Evolutionary conservation across 139 green algal genomes (phyloP).

Genomic region (Spirogloea muscicola): DNA sequence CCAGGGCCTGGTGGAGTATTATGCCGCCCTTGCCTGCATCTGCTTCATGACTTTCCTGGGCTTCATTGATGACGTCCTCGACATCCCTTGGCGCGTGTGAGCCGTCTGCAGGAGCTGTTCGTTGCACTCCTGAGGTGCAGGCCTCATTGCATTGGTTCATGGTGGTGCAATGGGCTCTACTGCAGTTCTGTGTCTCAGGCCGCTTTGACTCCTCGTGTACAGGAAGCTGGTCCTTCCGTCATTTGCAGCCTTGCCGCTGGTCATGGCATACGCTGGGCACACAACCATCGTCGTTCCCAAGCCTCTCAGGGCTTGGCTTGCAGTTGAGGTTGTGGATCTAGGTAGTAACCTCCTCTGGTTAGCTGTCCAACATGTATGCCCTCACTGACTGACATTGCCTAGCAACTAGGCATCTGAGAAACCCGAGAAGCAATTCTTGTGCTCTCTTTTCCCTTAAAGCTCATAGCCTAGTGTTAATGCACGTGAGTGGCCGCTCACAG

Average conservation of each 20-base stretch:
- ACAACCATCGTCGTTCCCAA: constrained; percentile 73
- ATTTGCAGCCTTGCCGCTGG: constrained; percentile 82
- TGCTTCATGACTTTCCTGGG: constrained; percentile 98
- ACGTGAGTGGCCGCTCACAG: too few relatives aligned
- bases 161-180: not conserved
- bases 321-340: not conserved
- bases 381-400: too few relatives aligned
- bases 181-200: not conserved
- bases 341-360: too few relatives aligned
- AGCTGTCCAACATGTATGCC: too few relatives aligned
- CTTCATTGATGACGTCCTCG: constrained; percentile 98
- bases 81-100: constrained; percentile 87
- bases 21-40: constrained; percentile 90
- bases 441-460: too few relatives aligned
- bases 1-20: constrained; percentile 96
- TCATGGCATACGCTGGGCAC: constrained; percentile 83
- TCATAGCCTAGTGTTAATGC: too few relatives aligned
- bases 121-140: not conserved
- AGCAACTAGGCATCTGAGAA: too few relatives aligned
- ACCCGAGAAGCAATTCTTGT: too few relatives aligned
- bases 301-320: constrained; percentile 56
- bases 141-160: not conserved
- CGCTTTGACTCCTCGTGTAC: not conserved
- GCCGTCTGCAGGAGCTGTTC: not conserved
- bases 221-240: constrained; percentile 88